A percentile compares a stretch with the other conserved stretches of the same genome.
Evolutionary conservation across 2,329 filamentous ascomycete genomes (phyloP).

Genomic region (Calycina herbarum): DNA sequence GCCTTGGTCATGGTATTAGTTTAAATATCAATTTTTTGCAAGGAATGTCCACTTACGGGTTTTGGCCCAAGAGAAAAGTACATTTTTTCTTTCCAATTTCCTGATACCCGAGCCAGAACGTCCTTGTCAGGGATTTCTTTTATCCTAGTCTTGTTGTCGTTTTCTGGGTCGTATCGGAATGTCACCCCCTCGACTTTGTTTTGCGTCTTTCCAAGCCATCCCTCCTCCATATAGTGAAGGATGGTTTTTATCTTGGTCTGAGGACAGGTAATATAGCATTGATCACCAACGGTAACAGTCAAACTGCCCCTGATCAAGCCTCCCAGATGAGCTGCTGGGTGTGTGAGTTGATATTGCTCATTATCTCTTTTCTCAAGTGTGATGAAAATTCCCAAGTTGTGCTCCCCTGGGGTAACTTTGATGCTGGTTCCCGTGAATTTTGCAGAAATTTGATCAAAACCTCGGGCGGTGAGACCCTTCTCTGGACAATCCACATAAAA

Average conservation of each 20-base stretch:
- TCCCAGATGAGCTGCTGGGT: slow-evolving; percentile 89
- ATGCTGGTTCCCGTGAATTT: slow-evolving; percentile 97
- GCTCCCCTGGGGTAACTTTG: slow-evolving; percentile 85
- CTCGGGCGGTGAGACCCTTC: slow-evolving; percentile 81
- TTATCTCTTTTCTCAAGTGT: slow-evolving; percentile 75
- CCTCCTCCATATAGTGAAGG: slow-evolving; percentile 88
- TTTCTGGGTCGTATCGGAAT: slow-evolving; percentile 85
- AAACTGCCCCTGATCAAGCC: slow-evolving; percentile 85
- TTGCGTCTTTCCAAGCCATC: slow-evolving; percentile 88
- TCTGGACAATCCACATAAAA: slow-evolving; percentile 93
- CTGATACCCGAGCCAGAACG: slow-evolving; percentile 77
- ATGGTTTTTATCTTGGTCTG: slow-evolving; percentile 90
- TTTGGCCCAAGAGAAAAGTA: slow-evolving; percentile 61
- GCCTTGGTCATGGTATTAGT: background rate
- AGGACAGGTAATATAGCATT: slow-evolving; percentile 85
- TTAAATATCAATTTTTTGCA: background rate
- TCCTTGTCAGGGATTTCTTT: slow-evolving; percentile 86
- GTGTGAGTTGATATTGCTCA: slow-evolving; percentile 92
- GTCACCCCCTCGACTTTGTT: slow-evolving; percentile 90
- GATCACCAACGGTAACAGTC: slow-evolving; percentile 85
- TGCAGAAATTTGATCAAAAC: slow-evolving; percentile 94
- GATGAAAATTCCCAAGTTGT: slow-evolving; percentile 96
- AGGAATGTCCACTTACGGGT: slow-evolving; percentile 54
- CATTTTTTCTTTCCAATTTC: slow-evolving; percentile 78
- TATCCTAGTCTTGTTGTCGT: slow-evolving; percentile 76